Conservation (phyloP, 1,284 basidiomycete species). For the Rhizoctonia solani region DNA sequence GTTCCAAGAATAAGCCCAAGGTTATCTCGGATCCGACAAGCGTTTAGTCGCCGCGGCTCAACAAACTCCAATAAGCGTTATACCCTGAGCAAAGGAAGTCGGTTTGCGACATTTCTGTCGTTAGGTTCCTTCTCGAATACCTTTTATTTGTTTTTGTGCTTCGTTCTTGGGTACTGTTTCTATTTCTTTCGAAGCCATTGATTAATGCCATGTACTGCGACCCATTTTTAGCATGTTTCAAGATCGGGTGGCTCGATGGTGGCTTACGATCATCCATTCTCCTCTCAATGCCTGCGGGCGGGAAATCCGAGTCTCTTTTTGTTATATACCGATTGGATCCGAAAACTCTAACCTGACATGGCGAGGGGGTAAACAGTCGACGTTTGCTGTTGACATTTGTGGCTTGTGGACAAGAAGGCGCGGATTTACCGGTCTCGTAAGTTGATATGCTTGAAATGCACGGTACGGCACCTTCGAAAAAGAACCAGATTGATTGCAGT, state of each 20-base stretch:
- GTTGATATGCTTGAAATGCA: background rate
- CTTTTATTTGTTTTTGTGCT: background rate
- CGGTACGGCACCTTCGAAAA: background rate
- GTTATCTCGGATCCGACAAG: background rate
- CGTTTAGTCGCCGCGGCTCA: background rate
- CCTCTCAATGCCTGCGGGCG: too few relatives aligned
- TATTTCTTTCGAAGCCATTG: too few relatives aligned
- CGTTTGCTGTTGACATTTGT: slow-evolving; percentile 3
- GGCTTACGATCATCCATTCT: too few relatives aligned
- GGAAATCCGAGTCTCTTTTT: background rate
- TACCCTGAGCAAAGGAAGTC: too few relatives aligned
- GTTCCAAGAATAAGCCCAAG: slow-evolving; percentile 51
- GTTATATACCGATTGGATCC: background rate
- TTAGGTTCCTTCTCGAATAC: background rate
- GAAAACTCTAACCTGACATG: background rate
- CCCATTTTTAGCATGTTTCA: too few relatives aligned
- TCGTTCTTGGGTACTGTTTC: background rate
- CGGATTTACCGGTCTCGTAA: slow-evolving; percentile 18
- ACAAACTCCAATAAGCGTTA: too few relatives aligned
- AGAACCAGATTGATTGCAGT: background rate
- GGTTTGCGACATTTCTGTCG: background rate
- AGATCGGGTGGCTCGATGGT: too few relatives aligned
- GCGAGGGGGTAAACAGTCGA: background rate
- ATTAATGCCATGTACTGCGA: too few relatives aligned
- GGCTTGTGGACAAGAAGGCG: slow-evolving; percentile 1